A percentile compares a stretch with the other conserved stretches of the same genome.
These are phyloP conservation scores for Eucalyptus marginata DNA, from an alignment of 345 rosid genomes.

Conservation along the genomic window DNA sequence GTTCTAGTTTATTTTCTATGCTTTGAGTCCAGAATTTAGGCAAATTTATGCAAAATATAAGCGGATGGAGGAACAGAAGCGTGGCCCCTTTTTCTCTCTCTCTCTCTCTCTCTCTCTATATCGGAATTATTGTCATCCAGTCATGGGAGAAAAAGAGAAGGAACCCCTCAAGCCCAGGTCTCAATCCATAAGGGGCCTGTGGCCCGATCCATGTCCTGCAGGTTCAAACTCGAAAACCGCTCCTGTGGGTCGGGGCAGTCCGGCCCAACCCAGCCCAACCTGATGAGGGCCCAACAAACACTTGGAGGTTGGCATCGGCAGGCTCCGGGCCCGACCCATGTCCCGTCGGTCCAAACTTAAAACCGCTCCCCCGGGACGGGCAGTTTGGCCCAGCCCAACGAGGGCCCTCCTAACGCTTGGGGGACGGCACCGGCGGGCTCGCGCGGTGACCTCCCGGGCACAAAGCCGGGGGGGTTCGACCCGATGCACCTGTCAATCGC, in stretches of 20 bases:
- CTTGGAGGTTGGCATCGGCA: neutral
- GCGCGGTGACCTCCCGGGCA: neutral
- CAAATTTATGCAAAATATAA: neutral
- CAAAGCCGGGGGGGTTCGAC: neutral
- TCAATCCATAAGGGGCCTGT: neutral
- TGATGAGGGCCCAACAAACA: neutral
- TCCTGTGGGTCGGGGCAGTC: neutral
- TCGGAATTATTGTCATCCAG: neutral
- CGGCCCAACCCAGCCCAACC: neutral
- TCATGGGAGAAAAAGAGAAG: neutral
- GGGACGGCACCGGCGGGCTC: fast-evolving
- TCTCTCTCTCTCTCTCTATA: neutral
- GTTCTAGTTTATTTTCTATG: neutral
- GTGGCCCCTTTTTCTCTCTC: neutral
- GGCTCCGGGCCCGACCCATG: neutral
- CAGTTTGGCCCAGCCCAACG: neutral
- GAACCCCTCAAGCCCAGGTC: neutral
- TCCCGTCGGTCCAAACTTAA: neutral
- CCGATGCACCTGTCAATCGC: neutral
- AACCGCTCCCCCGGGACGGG: neutral
- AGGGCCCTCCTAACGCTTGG: neutral
- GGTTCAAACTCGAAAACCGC: neutral
- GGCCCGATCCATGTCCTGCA: neutral
- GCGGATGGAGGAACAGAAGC: neutral
- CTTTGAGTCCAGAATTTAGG: neutral